A percentile compares a stretch with the other conserved stretches of the same genome.
Conservation (phyloP, 371 early-diverging fungal species). For the Apophysomyces sp. region DNA sequence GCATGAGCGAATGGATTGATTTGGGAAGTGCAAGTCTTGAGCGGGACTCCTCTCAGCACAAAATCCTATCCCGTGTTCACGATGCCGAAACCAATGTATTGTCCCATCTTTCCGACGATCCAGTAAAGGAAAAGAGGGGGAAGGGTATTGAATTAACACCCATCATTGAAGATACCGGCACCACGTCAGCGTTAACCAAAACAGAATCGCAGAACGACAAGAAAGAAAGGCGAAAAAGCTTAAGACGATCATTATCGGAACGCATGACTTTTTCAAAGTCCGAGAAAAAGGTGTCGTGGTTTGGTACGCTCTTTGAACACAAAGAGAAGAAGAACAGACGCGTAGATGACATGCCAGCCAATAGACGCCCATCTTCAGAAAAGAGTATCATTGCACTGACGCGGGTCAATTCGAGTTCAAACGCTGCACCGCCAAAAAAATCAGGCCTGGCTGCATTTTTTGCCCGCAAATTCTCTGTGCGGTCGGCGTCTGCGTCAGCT, state of each 20-base stretch:
- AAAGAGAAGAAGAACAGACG: constrained; percentile 18
- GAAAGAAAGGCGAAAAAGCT: background rate
- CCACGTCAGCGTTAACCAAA: background rate
- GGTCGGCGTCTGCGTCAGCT: background rate
- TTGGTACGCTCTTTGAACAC: constrained; percentile 18
- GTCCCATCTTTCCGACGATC: constrained; percentile 7
- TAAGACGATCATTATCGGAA: constrained; percentile 2
- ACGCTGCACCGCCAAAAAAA: background rate
- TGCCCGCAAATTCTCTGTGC: constrained; percentile 10
- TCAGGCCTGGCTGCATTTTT: constrained; percentile 28
- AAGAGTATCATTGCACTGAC: background rate
- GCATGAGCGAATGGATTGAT: constrained; percentile 51
- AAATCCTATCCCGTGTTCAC: constrained; percentile 40
- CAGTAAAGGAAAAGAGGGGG: background rate
- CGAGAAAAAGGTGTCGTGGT: constrained; percentile 29
- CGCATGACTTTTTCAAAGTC: constrained; percentile 1
- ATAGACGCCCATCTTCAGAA: constrained; percentile 1
- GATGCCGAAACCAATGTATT: constrained; percentile 32
- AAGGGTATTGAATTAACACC: background rate
- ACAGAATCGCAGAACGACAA: background rate
- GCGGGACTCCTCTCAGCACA: constrained; percentile 34
- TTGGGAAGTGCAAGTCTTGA: constrained; percentile 39
- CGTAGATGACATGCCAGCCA: constrained; percentile 6
- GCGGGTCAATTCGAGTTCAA: background rate
- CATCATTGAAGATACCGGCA: background rate